These are phyloP conservation scores for Colletotrichum sp. DNA, from an alignment of 2,329 filamentous ascomycete genomes.

Conservation along the genomic window DNA sequence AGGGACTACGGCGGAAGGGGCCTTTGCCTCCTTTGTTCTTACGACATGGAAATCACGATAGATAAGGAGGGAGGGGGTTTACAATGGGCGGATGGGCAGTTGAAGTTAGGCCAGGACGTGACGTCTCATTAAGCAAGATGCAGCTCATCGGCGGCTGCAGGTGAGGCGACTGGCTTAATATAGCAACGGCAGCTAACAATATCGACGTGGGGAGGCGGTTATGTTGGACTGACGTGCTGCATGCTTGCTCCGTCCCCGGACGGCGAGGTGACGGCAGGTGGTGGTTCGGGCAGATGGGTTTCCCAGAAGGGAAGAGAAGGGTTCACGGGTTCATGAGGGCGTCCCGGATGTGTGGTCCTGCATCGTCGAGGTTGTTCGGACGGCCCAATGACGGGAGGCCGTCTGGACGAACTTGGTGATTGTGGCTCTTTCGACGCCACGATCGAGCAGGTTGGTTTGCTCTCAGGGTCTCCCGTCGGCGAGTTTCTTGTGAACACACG, in stretches of 20 bases:
- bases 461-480: neutral
- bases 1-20: neutral
- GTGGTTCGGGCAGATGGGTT: neutral
- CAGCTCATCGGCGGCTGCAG: slow-evolving; percentile 37
- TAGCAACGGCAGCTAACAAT: slow-evolving; percentile 41
- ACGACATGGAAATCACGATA: neutral
- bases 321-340: neutral
- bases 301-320: neutral
- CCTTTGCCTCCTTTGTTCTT: neutral
- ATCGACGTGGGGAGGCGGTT: slow-evolving; percentile 20
- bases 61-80: slow-evolving; percentile 4
- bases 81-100: neutral
- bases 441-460: neutral
- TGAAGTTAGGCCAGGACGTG: slow-evolving; percentile 20
- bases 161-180: slow-evolving; percentile 39
- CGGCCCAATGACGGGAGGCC: neutral
- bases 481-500: slow-evolving; percentile 1
- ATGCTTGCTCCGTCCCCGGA: neutral
- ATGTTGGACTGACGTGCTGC: neutral
- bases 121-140: slow-evolving; percentile 37
- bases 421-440: neutral
- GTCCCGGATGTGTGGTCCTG: slow-evolving; percentile 1
- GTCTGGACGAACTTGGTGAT: neutral
- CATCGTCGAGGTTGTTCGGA: neutral
- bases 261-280: neutral